These are phyloP conservation scores for Globisporangium middletonii DNA, from an alignment of 352 stramenopile genomes.

Conservation along the genomic window DNA sequence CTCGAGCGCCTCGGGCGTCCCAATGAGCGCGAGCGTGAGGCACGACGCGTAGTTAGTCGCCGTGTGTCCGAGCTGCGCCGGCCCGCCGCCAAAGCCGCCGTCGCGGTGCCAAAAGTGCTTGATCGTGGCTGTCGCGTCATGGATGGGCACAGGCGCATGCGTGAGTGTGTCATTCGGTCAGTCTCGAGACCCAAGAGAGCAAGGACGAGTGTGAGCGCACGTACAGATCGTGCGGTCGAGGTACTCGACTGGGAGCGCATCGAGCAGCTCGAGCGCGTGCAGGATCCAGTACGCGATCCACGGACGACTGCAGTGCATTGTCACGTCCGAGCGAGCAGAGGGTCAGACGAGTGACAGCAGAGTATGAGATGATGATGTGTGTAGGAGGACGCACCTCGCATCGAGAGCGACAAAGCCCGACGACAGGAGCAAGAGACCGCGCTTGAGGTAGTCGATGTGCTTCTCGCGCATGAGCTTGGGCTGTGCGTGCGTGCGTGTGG, in stretches of 20 bases:
- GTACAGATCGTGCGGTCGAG: slow-evolving; percentile 36
- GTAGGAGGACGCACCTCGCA: slow-evolving; percentile 38
- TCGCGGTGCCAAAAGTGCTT: slow-evolving; percentile 52
- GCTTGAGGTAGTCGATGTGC: slow-evolving; percentile 74
- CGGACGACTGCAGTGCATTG: slow-evolving; percentile 61
- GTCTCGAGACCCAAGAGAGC: not conserved
- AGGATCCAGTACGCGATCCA: slow-evolving; percentile 99
- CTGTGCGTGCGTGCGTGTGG: slow-evolving; percentile 6
- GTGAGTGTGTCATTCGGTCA: not conserved
- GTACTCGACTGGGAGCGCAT: slow-evolving; percentile 47
- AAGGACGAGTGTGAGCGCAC: not conserved
- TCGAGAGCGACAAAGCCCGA: slow-evolving; percentile 90
- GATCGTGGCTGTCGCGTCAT: slow-evolving; percentile 35
- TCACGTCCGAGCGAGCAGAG: not conserved
- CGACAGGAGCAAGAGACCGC: slow-evolving; percentile 59
- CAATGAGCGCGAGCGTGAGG: slow-evolving; percentile 90
- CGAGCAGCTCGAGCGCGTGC: slow-evolving; percentile 93
- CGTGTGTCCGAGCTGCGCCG: slow-evolving; percentile 80
- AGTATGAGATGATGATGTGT: not conserved
- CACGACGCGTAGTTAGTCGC: slow-evolving; percentile 95
- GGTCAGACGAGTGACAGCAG: not conserved
- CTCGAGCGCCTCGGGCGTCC: slow-evolving; percentile 73
- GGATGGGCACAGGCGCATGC: not conserved
- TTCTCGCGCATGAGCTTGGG: slow-evolving; percentile 80
- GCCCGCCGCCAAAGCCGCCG: slow-evolving; percentile 95